Percentiles rank a stretch among this genome's conserved stretches.
Evolutionary conservation across 441 rosid genomes (phyloP).

Genomic region (Arabidopsis lyrata): DNA sequence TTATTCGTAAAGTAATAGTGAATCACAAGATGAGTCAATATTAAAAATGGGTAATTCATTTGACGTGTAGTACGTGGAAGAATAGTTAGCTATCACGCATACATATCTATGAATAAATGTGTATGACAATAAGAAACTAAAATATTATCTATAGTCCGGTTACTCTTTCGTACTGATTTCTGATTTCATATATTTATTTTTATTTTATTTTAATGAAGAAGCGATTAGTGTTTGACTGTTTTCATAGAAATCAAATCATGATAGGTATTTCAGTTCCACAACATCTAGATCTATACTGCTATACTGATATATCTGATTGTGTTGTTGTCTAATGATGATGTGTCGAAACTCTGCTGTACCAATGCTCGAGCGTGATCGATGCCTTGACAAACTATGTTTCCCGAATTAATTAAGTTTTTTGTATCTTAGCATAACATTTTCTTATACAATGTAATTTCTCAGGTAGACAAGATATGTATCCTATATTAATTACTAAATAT

Average conservation of each 20-base stretch:
- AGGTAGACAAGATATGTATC: conserved; percentile 17
- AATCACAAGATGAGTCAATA: background rate
- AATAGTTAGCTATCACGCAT: background rate
- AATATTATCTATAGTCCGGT: background rate
- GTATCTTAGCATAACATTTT: conserved; percentile 23
- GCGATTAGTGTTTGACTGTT: no score
- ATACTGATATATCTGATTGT: conserved; percentile 2
- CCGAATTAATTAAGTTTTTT: conserved; percentile 21
- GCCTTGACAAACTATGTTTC: conserved; percentile 32
- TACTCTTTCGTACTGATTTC: background rate
- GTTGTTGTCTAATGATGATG: conserved; percentile 29
- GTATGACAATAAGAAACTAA: background rate
- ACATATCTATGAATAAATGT: background rate
- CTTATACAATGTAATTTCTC: conserved; percentile 9
- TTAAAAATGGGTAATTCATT: background rate
- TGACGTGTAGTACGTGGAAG: conserved; percentile 5
- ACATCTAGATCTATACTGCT: background rate
- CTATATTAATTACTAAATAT: conserved; percentile 23
- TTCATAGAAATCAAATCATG: no score
- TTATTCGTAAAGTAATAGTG: conserved; percentile 12
- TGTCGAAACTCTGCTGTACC: conserved; percentile 18
- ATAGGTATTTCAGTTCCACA: no score
- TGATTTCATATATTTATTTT: no score
- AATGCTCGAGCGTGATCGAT: conserved; percentile 17
- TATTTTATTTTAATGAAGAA: no score